Percentiles rank a stretch among this genome's conserved stretches.
Evolutionary conservation across 306 rosid genomes (phyloP).

Genomic region (Oxytropis ochrocephala): DNA sequence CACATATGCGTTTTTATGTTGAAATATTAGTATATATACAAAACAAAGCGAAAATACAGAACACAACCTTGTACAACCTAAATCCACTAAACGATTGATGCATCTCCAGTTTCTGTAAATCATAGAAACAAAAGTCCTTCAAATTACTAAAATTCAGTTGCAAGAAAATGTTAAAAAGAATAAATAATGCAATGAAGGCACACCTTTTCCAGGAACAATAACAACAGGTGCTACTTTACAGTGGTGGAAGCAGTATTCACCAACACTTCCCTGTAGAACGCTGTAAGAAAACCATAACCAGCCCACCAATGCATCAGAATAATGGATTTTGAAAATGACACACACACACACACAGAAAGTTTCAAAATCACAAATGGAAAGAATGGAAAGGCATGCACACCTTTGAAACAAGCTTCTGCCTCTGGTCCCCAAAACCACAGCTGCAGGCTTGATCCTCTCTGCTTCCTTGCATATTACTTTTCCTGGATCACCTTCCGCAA

Average conservation of each 20-base stretch:
- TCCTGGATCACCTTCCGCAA: constrained; percentile 69
- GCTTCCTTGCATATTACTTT: constrained; percentile 74
- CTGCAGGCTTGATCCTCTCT: constrained; percentile 61
- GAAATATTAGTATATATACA: background rate
- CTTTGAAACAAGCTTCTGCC: constrained; percentile 69
- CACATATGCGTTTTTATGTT: background rate
- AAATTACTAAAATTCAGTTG: background rate
- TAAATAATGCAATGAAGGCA: background rate
- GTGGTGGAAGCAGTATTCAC: constrained; percentile 69
- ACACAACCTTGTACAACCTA: background rate
- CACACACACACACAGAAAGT: background rate
- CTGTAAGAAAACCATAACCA: constrained; percentile 33
- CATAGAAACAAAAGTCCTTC: background rate
- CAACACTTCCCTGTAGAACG: constrained; percentile 81
- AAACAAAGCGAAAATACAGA: constrained; percentile 9
- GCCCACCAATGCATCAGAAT: background rate
- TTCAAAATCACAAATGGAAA: background rate
- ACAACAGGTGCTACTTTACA: constrained; percentile 79
- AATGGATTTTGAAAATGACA: background rate
- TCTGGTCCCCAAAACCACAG: constrained; percentile 65
- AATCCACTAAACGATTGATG: constrained; percentile 36
- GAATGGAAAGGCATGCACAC: constrained; percentile 11
- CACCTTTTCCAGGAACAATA: constrained; percentile 83
- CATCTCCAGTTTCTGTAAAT: constrained; percentile 61
- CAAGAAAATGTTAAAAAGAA: background rate